Conservation (phyloP, 495 filamentous ascomycete genomes). For the Trichocladium uniseriatum region DNA sequence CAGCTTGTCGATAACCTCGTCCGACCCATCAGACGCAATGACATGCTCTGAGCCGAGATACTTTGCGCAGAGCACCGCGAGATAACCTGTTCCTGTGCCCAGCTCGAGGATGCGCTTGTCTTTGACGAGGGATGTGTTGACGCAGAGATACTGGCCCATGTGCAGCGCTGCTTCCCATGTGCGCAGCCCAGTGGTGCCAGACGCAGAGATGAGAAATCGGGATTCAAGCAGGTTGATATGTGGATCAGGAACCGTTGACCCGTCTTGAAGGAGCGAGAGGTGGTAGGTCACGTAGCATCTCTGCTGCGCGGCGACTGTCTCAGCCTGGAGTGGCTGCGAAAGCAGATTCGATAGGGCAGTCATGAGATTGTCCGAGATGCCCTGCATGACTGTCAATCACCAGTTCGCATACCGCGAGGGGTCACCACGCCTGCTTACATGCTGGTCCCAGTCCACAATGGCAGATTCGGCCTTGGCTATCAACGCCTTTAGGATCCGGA, state of each 20-base stretch:
- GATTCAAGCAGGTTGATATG: constrained; percentile 59
- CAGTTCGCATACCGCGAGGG: background rate
- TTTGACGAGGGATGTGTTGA: constrained; percentile 31
- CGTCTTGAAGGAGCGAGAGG: constrained; percentile 28
- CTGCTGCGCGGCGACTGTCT: constrained; percentile 57
- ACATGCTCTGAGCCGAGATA: constrained; percentile 55
- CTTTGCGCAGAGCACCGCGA: constrained; percentile 73
- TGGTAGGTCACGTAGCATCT: constrained; percentile 69
- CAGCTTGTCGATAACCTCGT: constrained; percentile 59
- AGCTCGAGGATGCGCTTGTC: constrained; percentile 69
- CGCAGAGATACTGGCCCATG: constrained; percentile 60
- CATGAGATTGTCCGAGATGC: constrained; percentile 67
- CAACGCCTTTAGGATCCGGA: constrained; percentile 64
- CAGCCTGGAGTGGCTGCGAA: constrained; percentile 47
- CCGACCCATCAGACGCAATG: constrained; percentile 74
- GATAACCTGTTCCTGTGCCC: constrained; percentile 79
- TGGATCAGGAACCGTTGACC: background rate
- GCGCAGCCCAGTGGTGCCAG: constrained; percentile 74
- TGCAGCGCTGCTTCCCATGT: constrained; percentile 95
- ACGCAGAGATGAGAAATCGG: constrained; percentile 58
- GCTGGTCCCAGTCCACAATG: constrained; percentile 66
- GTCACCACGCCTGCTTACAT: constrained; percentile 50
- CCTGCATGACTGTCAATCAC: constrained; percentile 37
- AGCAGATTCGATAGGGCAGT: constrained; percentile 50
- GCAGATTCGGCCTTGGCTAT: constrained; percentile 54